Evolutionary conservation across 257 asterid species (phyloP).

Genomic region (Parsonsia alboflavescens): DNA sequence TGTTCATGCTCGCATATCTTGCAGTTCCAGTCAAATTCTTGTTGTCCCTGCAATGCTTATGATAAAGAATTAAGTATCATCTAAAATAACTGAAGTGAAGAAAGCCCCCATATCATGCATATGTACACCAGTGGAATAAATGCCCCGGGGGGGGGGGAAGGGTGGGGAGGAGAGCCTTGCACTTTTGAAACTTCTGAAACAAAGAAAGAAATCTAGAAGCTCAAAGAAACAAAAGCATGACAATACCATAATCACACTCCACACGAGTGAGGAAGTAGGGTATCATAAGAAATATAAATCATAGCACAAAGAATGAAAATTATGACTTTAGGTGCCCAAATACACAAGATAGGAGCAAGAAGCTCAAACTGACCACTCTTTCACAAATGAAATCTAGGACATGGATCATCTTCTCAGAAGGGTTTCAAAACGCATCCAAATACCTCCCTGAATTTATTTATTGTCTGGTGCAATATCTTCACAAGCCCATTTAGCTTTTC

Average conservation of each 20-base stretch:
- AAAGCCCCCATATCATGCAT: not conserved
- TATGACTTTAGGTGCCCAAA: not conserved
- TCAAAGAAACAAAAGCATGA: not conserved
- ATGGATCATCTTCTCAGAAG: not conserved
- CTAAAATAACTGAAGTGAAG: conserved; percentile 5
- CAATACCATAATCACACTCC: not conserved
- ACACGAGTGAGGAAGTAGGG: not conserved
- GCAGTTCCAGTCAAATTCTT: conserved; percentile 98
- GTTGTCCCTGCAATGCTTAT: conserved; percentile 66
- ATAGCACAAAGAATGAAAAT: not conserved
- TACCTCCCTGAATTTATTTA: not conserved
- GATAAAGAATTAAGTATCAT: conserved; percentile 1
- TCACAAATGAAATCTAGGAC: not conserved
- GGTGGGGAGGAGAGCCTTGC: no score
- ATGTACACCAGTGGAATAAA: not conserved
- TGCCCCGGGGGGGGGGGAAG: not conserved
- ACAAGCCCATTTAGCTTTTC: not conserved
- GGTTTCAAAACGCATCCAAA: not conserved
- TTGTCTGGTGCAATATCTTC: not conserved
- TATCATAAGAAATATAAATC: not conserved
- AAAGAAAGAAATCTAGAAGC: not conserved
- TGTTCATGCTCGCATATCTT: conserved; percentile 96
- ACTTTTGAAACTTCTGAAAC: not conserved
- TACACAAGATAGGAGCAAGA: not conserved
- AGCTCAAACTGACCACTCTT: not conserved